Base-by-base conservation (phyloP, 495 filamentous ascomycete genomes). In the Daldinia vernicosa region DNA sequence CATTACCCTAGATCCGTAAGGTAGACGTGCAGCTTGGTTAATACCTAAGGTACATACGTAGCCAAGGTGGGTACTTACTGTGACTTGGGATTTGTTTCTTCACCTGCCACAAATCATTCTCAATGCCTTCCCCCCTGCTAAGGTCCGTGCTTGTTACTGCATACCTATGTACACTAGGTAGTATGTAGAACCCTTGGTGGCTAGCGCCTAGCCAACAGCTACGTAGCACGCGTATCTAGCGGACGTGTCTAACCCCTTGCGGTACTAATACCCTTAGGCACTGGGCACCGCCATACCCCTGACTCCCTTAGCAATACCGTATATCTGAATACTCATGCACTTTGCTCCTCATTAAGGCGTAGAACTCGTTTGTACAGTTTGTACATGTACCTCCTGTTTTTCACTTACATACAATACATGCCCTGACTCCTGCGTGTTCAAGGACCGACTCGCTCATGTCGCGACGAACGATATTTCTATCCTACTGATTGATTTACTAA, bases 391-490 rank as follows among this genome's bases (percentile, higher is more conserved):
- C 40, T 69, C 35, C 37, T 14, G 22, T 27, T 47, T 40, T 19
- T 33, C 30, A 35, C 37, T 35, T 59, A 59, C 33, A 28, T 43
- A 61, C 37, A 19, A 28, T 61, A 61, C 58, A 50, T 35, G 58
- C 60, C 70, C 70, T 73, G 70, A 73, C 70, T 73, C 70, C 66
- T 69, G 66, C 56, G 70, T 63, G 40, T 73, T 60, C 60, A 69
- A 61, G 60, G 64, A 30, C 61, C 70, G 70, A 73, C 70, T 73
- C 70, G 43, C 43, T 47, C 43, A 47, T 47, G 43, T 47, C 43
- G 62, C 60, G 60, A 73, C 53, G 53, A 56, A 56, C 54, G 63
- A 67, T 33, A 33, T 63, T 53, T 66, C 47, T 45, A 64, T n/a
- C 60, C 59, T 45, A 64, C 60, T 63, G 60, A 63, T 72, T 63